Conservation (phyloP, 768 basidiomycete species). For the Neoboletus brunneissimus region DNA sequence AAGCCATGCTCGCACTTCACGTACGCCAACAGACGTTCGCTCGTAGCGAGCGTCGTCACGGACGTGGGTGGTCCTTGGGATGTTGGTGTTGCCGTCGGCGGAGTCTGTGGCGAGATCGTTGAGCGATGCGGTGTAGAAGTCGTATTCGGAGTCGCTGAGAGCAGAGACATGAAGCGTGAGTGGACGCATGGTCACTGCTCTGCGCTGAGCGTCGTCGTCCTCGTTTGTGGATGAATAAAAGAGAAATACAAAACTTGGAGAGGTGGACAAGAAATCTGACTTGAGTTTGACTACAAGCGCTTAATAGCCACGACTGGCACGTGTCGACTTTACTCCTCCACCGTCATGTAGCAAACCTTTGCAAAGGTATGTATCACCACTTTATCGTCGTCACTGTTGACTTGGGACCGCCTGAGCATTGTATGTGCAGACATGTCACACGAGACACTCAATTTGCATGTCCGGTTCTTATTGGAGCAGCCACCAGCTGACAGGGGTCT, state of each 20-base stretch:
- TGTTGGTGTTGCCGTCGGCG: constrained; percentile 19
- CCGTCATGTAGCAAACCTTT: not conserved
- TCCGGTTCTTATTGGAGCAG: not conserved
- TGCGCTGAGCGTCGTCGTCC: not conserved
- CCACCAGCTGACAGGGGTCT: not conserved
- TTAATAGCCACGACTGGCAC: constrained; percentile 7
- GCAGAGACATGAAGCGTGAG: constrained; percentile 72
- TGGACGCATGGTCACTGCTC: constrained; percentile 47
- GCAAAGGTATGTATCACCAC: not conserved
- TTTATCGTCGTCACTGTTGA: not conserved
- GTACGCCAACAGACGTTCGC: constrained; percentile 47
- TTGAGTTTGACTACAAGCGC: not conserved
- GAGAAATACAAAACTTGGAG: not conserved
- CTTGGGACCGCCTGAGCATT: not conserved
- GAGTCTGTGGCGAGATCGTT: constrained; percentile 46
- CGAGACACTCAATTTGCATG: not conserved
- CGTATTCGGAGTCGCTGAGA: constrained; percentile 70
- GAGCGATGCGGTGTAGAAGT: constrained; percentile 60
- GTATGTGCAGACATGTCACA: constrained; percentile 8
- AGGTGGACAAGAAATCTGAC: not conserved
- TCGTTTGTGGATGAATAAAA: not conserved
- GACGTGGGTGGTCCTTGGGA: not conserved
- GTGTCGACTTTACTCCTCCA: constrained; percentile 6
- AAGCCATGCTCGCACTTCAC: constrained; percentile 75
- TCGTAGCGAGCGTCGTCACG: constrained; percentile 54